Base-by-base conservation (phyloP, 495 filamentous ascomycete species). In the Apiosordaria backusii region DNA sequence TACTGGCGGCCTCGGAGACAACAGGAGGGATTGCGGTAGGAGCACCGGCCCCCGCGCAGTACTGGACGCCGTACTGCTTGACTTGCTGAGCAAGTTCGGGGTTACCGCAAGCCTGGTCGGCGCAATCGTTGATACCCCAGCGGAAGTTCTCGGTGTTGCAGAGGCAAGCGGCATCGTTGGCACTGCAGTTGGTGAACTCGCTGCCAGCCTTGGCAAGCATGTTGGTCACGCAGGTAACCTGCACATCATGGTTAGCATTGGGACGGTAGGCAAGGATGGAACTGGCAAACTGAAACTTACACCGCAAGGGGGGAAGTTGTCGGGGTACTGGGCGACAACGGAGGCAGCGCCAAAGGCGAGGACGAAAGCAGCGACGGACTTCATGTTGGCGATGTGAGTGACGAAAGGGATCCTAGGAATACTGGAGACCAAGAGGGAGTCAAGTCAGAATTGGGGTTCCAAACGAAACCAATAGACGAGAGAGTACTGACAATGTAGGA, bases 71-170 rank as follows among this genome's bases (percentile, higher is more conserved):
- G 65, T 76, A 80, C 53, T 65, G 24, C 67, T 81, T 72, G 50
- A 73, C 73, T 16, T 66, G 63, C 52, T 72, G 65, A 59, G 76
- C 74, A 1, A 67, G 62, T n/a, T 65, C 65, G 6, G 73, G 66
- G 35, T 72, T 62, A 16, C 77, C 75, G 81, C 92, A 96, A 60
- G 85, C 82, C 77, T 89, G 75, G 64, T 79, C 75, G 61, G 90
- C 85, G 83, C 92, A 96, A 79, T 96, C 92, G 58, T 86, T 88
- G 66, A 96, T 81, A 73, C 92, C 92, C 72, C 86, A 90, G 66
- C 76, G 75, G 77, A 92, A 96, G 83, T 92, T 72, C 50, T 71
- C 59, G 66, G 85, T 84, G 52, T 78, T 81, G 85, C 92, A 96
- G 57, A 93, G 85, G 82, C 92, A 96, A 50, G 72, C 71, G 45